A percentile compares a stretch with the other conserved stretches of the same genome.
Evolutionary conservation across 148 eudicot genomes (phyloP).

Genomic region (Vaccinium macrocarpon): DNA sequence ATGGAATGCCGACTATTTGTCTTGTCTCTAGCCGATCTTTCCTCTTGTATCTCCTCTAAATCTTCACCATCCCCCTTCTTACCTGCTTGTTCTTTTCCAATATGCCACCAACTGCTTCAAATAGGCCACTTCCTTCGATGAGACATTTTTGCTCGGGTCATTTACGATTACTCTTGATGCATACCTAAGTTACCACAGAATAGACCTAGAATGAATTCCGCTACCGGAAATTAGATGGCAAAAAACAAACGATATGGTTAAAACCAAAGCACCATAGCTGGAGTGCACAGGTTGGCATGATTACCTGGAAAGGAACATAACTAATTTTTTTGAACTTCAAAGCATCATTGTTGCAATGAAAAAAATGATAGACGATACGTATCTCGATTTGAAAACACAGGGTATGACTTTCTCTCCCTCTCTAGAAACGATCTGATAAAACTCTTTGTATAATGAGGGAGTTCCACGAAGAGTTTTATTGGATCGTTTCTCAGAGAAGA

Average conservation of each 20-base stretch:
- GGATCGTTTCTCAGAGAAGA: too few species aligned
- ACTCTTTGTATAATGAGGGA: too few species aligned
- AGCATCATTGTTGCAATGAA: too few species aligned
- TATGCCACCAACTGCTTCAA: slow-evolving; percentile 71
- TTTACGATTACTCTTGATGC: slow-evolving; percentile 95
- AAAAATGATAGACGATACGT: too few species aligned
- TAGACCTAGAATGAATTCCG: background rate
- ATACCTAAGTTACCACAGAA: slow-evolving; percentile 41
- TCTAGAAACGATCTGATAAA: too few species aligned
- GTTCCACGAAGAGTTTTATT: too few species aligned
- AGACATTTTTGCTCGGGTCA: slow-evolving; percentile 88
- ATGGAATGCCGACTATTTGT: slow-evolving; percentile 70
- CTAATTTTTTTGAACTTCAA: too few species aligned
- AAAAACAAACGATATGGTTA: background rate
- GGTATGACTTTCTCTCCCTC: too few species aligned
- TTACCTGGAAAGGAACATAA: background rate
- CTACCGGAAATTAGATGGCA: background rate
- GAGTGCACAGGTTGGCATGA: background rate
- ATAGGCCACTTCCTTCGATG: slow-evolving; percentile 92
- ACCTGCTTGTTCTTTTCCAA: slow-evolving; percentile 96
- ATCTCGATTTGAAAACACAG: too few species aligned
- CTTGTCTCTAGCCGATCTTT: slow-evolving; percentile 52
- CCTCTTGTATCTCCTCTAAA: slow-evolving; percentile 92
- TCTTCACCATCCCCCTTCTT: slow-evolving; percentile 86
- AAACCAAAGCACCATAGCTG: background rate